Evolutionary conservation across 805 yeast genomes (phyloP), one percentile per base, ranked within the genome.

Genomic region (Candida xiaguanensis): DNA sequence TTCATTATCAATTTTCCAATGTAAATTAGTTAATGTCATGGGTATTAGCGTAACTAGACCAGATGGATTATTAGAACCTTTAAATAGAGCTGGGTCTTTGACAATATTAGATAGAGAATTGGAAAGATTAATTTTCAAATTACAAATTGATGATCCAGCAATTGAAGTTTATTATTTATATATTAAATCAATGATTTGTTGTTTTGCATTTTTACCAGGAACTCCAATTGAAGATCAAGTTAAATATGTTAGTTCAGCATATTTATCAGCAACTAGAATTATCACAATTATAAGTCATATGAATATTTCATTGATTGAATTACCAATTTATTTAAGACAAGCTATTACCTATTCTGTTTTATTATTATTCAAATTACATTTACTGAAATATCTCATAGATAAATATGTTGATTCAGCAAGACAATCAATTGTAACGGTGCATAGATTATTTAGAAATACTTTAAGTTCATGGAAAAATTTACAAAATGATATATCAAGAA

Each of bases 371-470:
- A 78, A 90, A 48, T 68, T 90, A 30, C 95, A 88, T 52, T 65
- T 87, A 41, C 82, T 95, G 0, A 85, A 95, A 3, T 71, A 80
- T 43, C 67, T 88, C 35, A 59, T 83, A 34, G 84, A 82, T 50
- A 82, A 78, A 56, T 86, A 82, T 53, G 78, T 87, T 30, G 95
- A 88, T 52, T 83, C 95, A 22, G 90, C 96, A 1, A 74, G 97
- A 48, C 96, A 90, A 59, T 85, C 95, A 3, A 85, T 90, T 51
- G 96, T 90, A 11, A 90, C 96, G 0, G 95, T 88, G 2, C 96
- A 90, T 59, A 71, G 96, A 55, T 65, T 89, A 32, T 86, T 79
- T 57, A 73, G 96, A 60, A 90, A 90, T 55, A 89, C 91, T 60
- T 68, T 88, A 27, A 82, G 93, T 3, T 90, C 95, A 5, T 90